Base-by-base conservation (phyloP, 2,329 filamentous ascomycete genomes). In the Dactylellina parvicollis region DNA sequence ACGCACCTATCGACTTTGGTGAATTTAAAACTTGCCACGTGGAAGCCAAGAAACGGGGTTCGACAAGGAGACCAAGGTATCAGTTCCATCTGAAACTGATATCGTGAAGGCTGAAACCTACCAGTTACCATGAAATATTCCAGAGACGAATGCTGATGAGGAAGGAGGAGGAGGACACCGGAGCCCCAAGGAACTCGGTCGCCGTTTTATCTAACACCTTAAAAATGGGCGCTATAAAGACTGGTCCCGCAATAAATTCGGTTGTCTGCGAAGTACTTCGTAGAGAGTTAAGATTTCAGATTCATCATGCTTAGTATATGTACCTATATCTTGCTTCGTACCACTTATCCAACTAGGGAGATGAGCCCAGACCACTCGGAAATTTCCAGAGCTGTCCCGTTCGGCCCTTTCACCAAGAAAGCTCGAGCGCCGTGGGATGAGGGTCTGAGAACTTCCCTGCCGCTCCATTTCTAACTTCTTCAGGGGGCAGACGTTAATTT, bases 11-110 rank as follows among this genome's bases (percentile, higher is more conserved):
- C 40, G 34, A 32, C 20, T 57, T 57, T 46, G 54, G 54, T 36
- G 42, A 60, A 20, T 12, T 46, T 57, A 22, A 32, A 26, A 52
- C 49, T 61, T 24, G 24, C 64, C 64, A 69, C 64, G 55, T 69
- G 64, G 46, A 50, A 62, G 20, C 24, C 40, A 18, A 56, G 34
- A 22, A 55, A 38, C 24, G 32, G 28, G n/a, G 40, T n/a, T 56
- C 9, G 24, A 10, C 10, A 50, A 34, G 36, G 20, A 20, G 47
- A 10, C 10, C 54, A 20, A 36, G 46, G 36, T 55, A 36, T 28
- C 16, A 20, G 49, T 30, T 20, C 30, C 12, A n/a, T 44, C 55
- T 61, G 64, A 69, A 69, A 69, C 64, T n/a, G 40, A 4, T 24
- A 32, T 24, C 40, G 12, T 28, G 40, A 16, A 42, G 62, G 62